Conservation (phyloP, 306 rosid genomes). For the Sechiopsis laciniata region DNA sequence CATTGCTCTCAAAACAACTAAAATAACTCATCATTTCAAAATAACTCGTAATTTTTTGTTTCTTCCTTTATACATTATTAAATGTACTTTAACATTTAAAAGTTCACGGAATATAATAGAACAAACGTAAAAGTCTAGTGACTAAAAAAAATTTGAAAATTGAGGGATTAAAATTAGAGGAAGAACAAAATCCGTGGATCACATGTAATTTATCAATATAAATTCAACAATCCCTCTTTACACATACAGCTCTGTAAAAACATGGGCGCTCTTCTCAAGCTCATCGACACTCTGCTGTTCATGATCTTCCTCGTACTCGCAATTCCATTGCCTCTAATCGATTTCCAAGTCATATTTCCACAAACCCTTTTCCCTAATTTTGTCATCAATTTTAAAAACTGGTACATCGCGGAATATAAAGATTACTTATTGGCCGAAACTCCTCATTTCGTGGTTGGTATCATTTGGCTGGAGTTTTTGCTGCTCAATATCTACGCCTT, state of each 20-base stretch:
- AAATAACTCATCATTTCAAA: no score
- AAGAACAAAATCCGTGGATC: no score
- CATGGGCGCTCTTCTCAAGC: constrained; percentile 46
- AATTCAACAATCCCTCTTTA: not conserved
- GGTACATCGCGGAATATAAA: constrained; percentile 40
- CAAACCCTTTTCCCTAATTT: constrained; percentile 36
- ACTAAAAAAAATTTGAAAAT: no score
- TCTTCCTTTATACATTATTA: no score
- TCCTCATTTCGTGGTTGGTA: constrained; percentile 60
- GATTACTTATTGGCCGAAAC: constrained; percentile 51
- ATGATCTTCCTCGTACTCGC: constrained; percentile 43
- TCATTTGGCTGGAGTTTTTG: constrained; percentile 56
- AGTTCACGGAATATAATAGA: no score
- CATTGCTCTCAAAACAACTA: no score
- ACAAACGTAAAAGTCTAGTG: no score
- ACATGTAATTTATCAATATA: no score
- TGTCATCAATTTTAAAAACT: constrained; percentile 35
- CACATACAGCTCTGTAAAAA: not conserved
- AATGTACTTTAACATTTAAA: no score
- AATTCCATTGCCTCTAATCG: constrained; percentile 41
- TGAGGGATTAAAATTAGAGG: no score
- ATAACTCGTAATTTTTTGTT: no score
- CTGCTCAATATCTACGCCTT: constrained; percentile 54
- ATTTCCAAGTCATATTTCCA: constrained; percentile 49
- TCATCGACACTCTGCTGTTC: constrained; percentile 40